A percentile compares a stretch with the other conserved stretches of the same genome.
Conservation (phyloP, 768 basidiomycete genomes). For the Pisolithus microcarpus region DNA sequence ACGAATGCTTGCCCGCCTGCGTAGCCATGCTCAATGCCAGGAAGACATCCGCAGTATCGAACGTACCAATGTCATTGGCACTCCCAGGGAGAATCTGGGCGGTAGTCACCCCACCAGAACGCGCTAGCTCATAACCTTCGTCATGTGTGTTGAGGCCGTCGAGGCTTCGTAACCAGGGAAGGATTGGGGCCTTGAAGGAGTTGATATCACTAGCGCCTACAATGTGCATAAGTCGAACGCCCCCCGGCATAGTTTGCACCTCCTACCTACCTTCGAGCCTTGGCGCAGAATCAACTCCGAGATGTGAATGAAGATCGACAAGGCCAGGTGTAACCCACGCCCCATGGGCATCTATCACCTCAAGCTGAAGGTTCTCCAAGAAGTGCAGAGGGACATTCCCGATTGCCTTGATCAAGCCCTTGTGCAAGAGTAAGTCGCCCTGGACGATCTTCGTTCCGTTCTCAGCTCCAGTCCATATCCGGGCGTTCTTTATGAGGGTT, state of each 20-base stretch:
- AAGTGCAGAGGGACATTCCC: slow-evolving; percentile 34
- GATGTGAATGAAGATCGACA: slow-evolving; percentile 44
- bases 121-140: slow-evolving; percentile 31
- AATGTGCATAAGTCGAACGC: slow-evolving; percentile 8
- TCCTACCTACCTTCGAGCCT: slow-evolving; percentile 20
- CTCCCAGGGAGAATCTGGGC: slow-evolving; percentile 45
- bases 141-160: slow-evolving; percentile 44
- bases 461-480: slow-evolving; percentile 72
- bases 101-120: slow-evolving; percentile 43
- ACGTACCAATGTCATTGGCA: slow-evolving; percentile 19
- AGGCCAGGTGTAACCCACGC: slow-evolving; percentile 78
- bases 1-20: slow-evolving; percentile 45
- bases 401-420: slow-evolving; percentile 56
- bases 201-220: slow-evolving; percentile 48
- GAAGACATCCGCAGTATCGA: slow-evolving; percentile 4
- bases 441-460: slow-evolving; percentile 60
- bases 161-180: slow-evolving; percentile 53
- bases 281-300: slow-evolving; percentile 35
- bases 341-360: slow-evolving; percentile 55
- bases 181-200: slow-evolving; percentile 48
- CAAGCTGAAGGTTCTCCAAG: slow-evolving; percentile 17
- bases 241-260: background rate
- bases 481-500: slow-evolving; percentile 65
- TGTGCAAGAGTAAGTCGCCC: slow-evolving; percentile 65
- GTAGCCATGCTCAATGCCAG: background rate